Percentiles rank a stretch among this genome's conserved stretches.
These are phyloP conservation scores for Petrea volubilis DNA, from an alignment of 257 asterid species.

Conservation along the genomic window DNA sequence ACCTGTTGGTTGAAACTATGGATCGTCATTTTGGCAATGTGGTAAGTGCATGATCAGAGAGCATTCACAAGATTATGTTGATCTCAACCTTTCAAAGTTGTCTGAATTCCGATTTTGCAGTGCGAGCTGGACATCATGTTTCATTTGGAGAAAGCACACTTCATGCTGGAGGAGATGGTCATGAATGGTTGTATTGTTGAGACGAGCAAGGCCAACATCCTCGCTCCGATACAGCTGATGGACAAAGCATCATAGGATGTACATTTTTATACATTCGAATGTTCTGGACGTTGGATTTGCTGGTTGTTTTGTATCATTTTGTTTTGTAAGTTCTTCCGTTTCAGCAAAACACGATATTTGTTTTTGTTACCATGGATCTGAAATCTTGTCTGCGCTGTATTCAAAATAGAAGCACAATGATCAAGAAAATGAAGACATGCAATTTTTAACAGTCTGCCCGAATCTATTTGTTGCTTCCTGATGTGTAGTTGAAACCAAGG, in stretches of 20 bases:
- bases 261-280: neutral
- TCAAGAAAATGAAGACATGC: neutral
- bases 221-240: constrained; percentile 77
- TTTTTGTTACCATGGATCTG: neutral
- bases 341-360: constrained; percentile 2
- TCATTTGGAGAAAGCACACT: constrained; percentile 96
- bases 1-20: constrained; percentile 74
- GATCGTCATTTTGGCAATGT: constrained; percentile 50
- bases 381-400: neutral
- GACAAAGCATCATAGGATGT: constrained; percentile 65
- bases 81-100: no score
- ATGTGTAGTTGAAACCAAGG: neutral
- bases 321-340: neutral
- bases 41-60: no score
- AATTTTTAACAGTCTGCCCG: neutral
- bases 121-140: constrained; percentile 97
- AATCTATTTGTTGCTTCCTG: neutral
- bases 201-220: constrained; percentile 88
- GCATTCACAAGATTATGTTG: no score
- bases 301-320: neutral
- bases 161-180: constrained; percentile 99
- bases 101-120: constrained; percentile 36
- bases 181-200: constrained; percentile 93
- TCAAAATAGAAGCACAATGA: neutral
- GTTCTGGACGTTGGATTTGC: neutral